phyloP scores from a whole-genome alignment of 1,284 basidiomycete genomes.

The Inonotus obliquus region DNA sequence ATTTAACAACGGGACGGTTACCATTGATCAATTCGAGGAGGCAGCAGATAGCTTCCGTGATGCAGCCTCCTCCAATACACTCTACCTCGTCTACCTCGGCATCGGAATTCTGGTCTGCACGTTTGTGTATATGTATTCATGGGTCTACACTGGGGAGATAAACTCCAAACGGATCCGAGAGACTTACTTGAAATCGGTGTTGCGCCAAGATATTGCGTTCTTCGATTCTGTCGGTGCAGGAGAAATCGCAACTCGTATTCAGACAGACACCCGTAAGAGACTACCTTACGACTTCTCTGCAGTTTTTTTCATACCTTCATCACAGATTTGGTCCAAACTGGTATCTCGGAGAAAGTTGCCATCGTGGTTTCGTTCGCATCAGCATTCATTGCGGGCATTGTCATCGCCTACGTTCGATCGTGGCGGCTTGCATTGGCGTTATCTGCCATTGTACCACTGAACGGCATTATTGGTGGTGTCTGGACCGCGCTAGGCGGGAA shows the following conservation, averaged over 20 bases:
- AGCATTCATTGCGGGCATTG: slow-evolving; percentile 79
- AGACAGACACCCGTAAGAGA: slow-evolving; percentile 76
- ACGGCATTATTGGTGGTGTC: slow-evolving; percentile 69
- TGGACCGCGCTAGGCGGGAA: slow-evolving; percentile 77
- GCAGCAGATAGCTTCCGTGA: slow-evolving; percentile 49
- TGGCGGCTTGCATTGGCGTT: slow-evolving; percentile 89
- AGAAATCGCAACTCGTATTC: slow-evolving; percentile 93
- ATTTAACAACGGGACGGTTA: slow-evolving; percentile 22
- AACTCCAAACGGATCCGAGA: slow-evolving; percentile 86
- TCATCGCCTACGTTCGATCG: slow-evolving; percentile 62
- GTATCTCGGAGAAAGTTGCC: slow-evolving; percentile 84
- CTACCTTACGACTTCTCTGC: background rate
- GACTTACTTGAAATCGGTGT: slow-evolving; percentile 65
- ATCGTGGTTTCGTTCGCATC: slow-evolving; percentile 58
- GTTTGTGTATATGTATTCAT: slow-evolving; percentile 79
- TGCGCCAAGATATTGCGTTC: slow-evolving; percentile 85
- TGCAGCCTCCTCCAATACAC: slow-evolving; percentile 53
- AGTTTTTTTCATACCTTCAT: background rate
- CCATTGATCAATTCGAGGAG: slow-evolving; percentile 30
- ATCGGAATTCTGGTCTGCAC: slow-evolving; percentile 64
- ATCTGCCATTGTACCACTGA: slow-evolving; percentile 85
- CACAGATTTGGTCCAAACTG: slow-evolving; percentile 80
- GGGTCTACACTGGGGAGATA: slow-evolving; percentile 86
- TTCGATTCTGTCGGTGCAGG: slow-evolving; percentile 94
- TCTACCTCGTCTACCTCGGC: slow-evolving; percentile 66